Conservation (phyloP, 148 eudicot species). For the Linanthus parryae region DNA sequence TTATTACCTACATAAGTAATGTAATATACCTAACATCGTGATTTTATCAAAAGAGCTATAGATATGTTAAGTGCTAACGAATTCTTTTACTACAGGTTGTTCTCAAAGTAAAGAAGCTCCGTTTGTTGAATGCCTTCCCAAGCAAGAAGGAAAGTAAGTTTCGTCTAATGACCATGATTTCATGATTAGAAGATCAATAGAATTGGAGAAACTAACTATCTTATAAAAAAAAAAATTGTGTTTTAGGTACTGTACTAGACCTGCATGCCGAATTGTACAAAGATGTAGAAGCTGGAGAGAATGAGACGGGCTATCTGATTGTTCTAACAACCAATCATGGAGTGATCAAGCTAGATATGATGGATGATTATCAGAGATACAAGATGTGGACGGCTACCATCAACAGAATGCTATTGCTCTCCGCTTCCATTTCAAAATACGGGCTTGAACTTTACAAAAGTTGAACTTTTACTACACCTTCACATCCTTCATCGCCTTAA, state of each 20-base stretch:
- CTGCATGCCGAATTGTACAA: slow-evolving; percentile 71
- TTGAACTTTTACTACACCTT: slow-evolving; percentile 25
- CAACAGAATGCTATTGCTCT: slow-evolving; percentile 57
- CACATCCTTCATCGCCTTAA: too few species aligned
- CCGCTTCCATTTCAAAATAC: slow-evolving; percentile 55
- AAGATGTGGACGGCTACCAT: slow-evolving; percentile 77
- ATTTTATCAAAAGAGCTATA: not conserved
- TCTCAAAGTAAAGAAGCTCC: slow-evolving; percentile 58
- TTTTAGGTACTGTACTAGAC: slow-evolving; percentile 51
- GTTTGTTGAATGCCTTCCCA: slow-evolving; percentile 45
- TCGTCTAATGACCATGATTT: too few species aligned
- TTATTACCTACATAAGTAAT: not conserved
- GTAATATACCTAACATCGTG: not conserved
- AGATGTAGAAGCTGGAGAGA: slow-evolving; percentile 46
- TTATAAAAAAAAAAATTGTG: not conserved
- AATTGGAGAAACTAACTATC: too few species aligned
- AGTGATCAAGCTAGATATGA: slow-evolving; percentile 73
- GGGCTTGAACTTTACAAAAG: slow-evolving; percentile 56
- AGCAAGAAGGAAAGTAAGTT: slow-evolving; percentile 76
- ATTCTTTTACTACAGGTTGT: slow-evolving; percentile 44
- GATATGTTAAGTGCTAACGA: not conserved
- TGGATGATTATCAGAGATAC: slow-evolving; percentile 57
- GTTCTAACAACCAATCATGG: slow-evolving; percentile 68
- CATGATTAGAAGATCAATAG: too few species aligned
- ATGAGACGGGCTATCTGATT: slow-evolving; percentile 68